These are phyloP conservation scores for Urtica urens DNA, from an alignment of 306 rosid genomes.

Conservation along the genomic window DNA sequence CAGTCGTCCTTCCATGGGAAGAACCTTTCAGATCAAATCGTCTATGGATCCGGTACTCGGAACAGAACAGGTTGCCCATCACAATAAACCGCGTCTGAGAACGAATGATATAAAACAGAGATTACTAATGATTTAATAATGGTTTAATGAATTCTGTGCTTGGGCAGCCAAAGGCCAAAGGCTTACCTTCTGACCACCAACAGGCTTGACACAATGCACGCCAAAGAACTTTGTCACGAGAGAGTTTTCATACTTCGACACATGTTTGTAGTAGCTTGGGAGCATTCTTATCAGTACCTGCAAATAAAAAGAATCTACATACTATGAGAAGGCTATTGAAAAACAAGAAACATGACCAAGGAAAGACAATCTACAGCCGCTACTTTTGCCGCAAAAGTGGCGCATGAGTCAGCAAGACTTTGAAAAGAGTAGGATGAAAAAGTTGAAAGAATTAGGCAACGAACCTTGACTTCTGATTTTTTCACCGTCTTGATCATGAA, in stretches of 20 bases:
- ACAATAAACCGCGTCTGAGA: conserved; percentile 89
- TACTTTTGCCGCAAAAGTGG: background rate
- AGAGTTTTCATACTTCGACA: conserved; percentile 57
- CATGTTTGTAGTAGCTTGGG: conserved; percentile 61
- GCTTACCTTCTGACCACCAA: conserved; percentile 85
- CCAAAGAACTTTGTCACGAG: conserved; percentile 90
- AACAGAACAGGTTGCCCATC: conserved; percentile 98
- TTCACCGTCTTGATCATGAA: conserved; percentile 93
- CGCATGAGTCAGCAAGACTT: background rate
- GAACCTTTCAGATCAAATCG: conserved; percentile 95
- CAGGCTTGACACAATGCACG: conserved; percentile 92
- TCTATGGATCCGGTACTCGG: conserved; percentile 83
- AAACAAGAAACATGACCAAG: background rate
- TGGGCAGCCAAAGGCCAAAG: background rate
- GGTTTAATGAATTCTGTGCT: background rate
- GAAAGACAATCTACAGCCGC: background rate
- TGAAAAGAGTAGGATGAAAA: conserved; percentile 3
- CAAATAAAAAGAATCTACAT: conserved; percentile 14
- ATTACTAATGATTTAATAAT: background rate
- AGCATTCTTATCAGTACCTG: conserved; percentile 98
- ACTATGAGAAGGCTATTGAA: too few species aligned
- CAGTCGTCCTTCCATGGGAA: conserved; percentile 83
- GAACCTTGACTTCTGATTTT: conserved; percentile 96
- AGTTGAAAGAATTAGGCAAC: conserved; percentile 17
- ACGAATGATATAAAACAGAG: background rate